These are phyloP conservation scores for Sesbania bispinosa DNA, from an alignment of 306 rosid genomes.

Conservation along the genomic window DNA sequence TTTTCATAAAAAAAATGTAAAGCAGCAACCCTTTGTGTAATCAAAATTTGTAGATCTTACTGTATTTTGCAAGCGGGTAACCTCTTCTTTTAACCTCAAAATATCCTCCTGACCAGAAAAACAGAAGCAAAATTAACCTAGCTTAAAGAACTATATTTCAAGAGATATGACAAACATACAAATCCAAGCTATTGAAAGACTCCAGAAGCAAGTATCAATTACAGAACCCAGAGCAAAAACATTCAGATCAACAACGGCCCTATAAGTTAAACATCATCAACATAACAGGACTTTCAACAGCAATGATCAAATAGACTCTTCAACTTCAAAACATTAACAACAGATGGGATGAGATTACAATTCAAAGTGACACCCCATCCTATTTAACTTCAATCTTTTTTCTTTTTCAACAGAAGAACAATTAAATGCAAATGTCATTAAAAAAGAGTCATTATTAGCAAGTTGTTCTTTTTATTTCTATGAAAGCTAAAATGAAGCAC, in stretches of 20 bases:
- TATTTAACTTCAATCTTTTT: not conserved
- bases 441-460: not conserved
- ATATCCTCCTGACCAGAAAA: conserved; percentile 34
- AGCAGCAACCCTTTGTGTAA: not conserved
- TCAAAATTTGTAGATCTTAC: conserved; percentile 28
- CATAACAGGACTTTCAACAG: not conserved
- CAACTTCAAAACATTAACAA: not conserved
- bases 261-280: not conserved
- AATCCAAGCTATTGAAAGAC: not conserved
- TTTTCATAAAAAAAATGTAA: not conserved
- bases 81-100: conserved; percentile 39
- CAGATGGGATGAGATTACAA: not conserved
- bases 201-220: not conserved
- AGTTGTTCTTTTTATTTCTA: not conserved
- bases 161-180: not conserved
- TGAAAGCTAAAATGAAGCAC: too few relatives aligned
- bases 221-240: not conserved
- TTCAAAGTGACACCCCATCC: not conserved
- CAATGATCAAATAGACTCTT: not conserved
- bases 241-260: not conserved
- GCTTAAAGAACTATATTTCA: not conserved
- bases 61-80: conserved; percentile 28
- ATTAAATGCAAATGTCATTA: not conserved
- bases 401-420: not conserved
- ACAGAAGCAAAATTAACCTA: not conserved